A percentile compares a stretch with the other conserved stretches of the same genome.
phyloP scores from a whole-genome alignment of 1,284 basidiomycete genomes.

The Moesziomyces sp. region DNA sequence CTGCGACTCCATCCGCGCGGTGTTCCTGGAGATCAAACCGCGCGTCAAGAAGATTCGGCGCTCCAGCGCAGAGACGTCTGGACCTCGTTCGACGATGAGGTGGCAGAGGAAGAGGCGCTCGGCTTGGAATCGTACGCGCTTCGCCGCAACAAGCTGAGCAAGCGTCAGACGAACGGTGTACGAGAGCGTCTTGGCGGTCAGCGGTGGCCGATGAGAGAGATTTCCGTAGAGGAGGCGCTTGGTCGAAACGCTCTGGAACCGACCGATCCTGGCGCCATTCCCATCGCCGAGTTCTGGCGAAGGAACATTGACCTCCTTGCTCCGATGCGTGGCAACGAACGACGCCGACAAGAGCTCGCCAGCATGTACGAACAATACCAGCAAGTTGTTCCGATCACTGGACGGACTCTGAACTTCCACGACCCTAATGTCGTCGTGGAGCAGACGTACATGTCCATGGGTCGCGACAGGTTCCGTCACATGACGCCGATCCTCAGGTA shows the following conservation, averaged over 20 bases:
- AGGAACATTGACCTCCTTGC: neutral
- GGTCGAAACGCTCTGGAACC: neutral
- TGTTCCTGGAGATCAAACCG: neutral
- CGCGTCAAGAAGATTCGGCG: neutral
- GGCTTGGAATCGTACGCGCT: too few species aligned
- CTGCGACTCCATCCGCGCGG: slow-evolving; percentile 1
- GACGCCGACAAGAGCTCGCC: neutral
- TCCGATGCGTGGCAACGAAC: neutral
- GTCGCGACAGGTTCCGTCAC: slow-evolving; percentile 10
- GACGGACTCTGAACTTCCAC: neutral
- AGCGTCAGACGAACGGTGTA: neutral
- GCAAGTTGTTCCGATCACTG: neutral
- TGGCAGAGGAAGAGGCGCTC: neutral
- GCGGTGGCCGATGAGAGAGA: neutral
- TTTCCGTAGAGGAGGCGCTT: neutral
- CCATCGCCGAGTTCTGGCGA: neutral
- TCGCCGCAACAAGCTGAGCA: neutral
- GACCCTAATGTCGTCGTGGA: neutral
- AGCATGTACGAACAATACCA: slow-evolving; percentile 2
- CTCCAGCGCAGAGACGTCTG: neutral
- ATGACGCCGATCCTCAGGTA: slow-evolving; percentile 10
- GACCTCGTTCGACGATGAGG: neutral
- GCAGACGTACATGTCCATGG: neutral
- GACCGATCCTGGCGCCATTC: neutral
- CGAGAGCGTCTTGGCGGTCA: neutral